These are phyloP conservation scores for Ascoidea tarda DNA, from an alignment of 805 yeast species.

Conservation along the genomic window DNA sequence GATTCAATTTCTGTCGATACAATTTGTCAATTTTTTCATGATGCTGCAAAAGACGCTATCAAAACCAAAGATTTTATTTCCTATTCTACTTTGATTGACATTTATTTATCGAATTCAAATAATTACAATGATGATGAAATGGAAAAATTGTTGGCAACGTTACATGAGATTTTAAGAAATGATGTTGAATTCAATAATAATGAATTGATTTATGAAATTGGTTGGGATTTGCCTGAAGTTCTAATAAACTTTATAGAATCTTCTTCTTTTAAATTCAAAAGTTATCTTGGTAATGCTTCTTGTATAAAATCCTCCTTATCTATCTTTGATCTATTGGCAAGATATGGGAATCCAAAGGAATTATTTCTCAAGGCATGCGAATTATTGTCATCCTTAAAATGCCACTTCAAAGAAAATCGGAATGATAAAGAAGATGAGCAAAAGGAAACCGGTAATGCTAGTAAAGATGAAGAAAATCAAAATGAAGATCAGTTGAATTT, in stretches of 20 bases:
- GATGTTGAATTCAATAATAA: conserved; percentile 13
- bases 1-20: background rate
- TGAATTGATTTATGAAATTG: conserved; percentile 48
- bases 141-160: conserved; percentile 27
- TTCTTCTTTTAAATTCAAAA: conserved; percentile 20
- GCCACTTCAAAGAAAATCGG: conserved; percentile 9
- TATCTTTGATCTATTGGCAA: conserved; percentile 50
- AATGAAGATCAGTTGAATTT: conserved; percentile 5
- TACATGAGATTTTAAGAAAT: conserved; percentile 28
- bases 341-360: conserved; percentile 70
- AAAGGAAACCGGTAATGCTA: conserved; percentile 4
- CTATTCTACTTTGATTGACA: conserved; percentile 60
- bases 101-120: conserved; percentile 25
- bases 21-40: background rate
- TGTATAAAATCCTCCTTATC: conserved; percentile 24
- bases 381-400: conserved; percentile 28
- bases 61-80: conserved; percentile 49
- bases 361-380: conserved; percentile 61
- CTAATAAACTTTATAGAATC: conserved; percentile 37
- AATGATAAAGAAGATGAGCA: conserved; percentile 13
- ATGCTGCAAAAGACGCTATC: conserved; percentile 4
- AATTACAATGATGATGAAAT: conserved; percentile 36
- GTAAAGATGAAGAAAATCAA: conserved; percentile 1
- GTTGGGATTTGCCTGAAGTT: conserved; percentile 84
- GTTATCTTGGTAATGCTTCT: conserved; percentile 13